phyloP scores from a whole-genome alignment of 2,329 filamentous ascomycete genomes.

The Cordyceps javanica region DNA sequence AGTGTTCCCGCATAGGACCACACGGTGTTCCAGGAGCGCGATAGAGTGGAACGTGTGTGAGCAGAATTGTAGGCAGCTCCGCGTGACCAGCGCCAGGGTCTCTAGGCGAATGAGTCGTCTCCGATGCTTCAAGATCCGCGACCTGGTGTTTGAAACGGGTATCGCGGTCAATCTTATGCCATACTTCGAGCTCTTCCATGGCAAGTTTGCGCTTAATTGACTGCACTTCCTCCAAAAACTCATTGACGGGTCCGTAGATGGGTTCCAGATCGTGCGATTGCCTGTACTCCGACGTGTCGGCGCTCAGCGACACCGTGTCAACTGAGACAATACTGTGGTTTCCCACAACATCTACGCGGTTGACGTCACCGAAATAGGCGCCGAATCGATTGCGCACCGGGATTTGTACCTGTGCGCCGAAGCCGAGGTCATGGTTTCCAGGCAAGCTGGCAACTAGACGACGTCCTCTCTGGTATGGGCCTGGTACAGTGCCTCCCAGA shows the following conservation, averaged over 20 bases:
- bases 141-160: conserved; percentile 52
- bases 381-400: conserved; percentile 78
- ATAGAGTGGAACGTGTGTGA: conserved; percentile 88
- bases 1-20: conserved; percentile 78
- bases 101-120: conserved; percentile 24
- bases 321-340: conserved; percentile 95
- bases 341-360: conserved; percentile 82
- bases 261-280: conserved; percentile 45
- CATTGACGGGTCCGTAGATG: conserved; percentile 70
- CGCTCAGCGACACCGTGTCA: conserved; percentile 82
- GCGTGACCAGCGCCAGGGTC: conserved; percentile 39
- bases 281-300: conserved; percentile 49
- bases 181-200: conserved; percentile 59
- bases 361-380: conserved; percentile 85
- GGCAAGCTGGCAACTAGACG: conserved; percentile 81
- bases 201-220: conserved; percentile 61
- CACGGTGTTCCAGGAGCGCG: conserved; percentile 78
- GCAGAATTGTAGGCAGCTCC: conserved; percentile 78
- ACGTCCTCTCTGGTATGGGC: conserved; percentile 57
- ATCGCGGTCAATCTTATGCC: conserved; percentile 54
- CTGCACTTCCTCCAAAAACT: conserved; percentile 67
- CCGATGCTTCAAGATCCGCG: conserved; percentile 48
- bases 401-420: conserved; percentile 76
- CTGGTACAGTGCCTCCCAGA: conserved; percentile 46
- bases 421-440: conserved; percentile 92